Evolutionary conservation across 192 early-diverging fungal genomes (phyloP), one percentile per base, ranked within the genome.

Genomic region (Diversispora eburnea): DNA sequence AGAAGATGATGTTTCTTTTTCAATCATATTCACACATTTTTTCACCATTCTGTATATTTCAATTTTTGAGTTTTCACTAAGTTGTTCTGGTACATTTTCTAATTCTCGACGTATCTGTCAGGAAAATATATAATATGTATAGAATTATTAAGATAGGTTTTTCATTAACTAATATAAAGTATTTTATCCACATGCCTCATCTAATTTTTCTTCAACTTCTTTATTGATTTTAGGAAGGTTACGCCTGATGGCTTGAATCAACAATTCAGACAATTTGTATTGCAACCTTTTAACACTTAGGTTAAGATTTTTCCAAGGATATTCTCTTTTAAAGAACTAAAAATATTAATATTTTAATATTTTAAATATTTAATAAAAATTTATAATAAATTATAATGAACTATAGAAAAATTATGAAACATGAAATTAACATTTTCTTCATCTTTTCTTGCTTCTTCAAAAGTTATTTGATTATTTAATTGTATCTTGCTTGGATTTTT

Each of bases 401-500:
- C 19, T n/a, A 8, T 0, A n/a, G 15, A 9, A 20, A n/a, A 41
- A 33, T 9, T 42, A 57, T 4, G 17, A 45, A 47, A 25, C n/a
- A 67, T 9, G 20, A 67, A 25, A 39, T 20, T 54, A 39, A 70
- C 67, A 0, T 57, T n/a, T 10, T 19, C 19, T 46, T 70, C 67
- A 25, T 10, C 12, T 57, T 43, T 41, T 8, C 67, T 20, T 41
- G 67, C 67, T 19, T 57, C 54, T 19, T 70, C 41, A 43, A 57
- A 70, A 15, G 15, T 56, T 10, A 70, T 70, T 43, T 46, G 33
- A 2, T 20, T 22, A 4, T 5, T n/a, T 5, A 68, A 39, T 52
- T 74, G 66, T 8, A 12, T 13, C 39, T 43, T 25, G 3, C 42
- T 79, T 39, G 85, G 84, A 55, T 81, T 80, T 66, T 79, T 84